These are phyloP conservation scores for Tetracentron sinense DNA, from an alignment of 164 flowering plant species.

Conservation along the genomic window DNA sequence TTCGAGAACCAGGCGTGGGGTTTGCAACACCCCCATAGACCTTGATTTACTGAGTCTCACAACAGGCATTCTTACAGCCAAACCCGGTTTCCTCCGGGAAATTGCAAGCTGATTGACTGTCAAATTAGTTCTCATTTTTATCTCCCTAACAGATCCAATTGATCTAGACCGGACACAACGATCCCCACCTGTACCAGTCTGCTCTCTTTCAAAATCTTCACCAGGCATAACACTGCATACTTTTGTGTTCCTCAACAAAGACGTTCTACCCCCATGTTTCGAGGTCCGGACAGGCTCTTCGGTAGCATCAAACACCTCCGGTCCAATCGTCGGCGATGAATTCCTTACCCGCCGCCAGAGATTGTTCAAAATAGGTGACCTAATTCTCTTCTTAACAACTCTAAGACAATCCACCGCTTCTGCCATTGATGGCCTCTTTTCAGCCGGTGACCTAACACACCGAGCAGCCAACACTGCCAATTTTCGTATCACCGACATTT, in stretches of 20 bases:
- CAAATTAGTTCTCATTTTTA: conserved; percentile 11
- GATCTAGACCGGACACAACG: conserved; percentile 43
- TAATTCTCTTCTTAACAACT: conserved; percentile 24
- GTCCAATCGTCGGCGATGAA: conserved; percentile 2
- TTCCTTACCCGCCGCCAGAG: conserved; percentile 36
- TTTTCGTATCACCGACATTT: conserved; percentile 31
- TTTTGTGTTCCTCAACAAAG: conserved; percentile 33
- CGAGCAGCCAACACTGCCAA: conserved; percentile 51
- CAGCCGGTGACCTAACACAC: conserved; percentile 56
- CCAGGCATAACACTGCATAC: conserved; percentile 46
- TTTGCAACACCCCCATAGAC: conserved; percentile 49
- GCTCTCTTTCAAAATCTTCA: conserved; percentile 16
- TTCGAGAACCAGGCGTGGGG: conserved; percentile 13
- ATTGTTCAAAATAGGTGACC: conserved; percentile 36
- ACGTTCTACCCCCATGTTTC: conserved; percentile 27
- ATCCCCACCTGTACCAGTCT: conserved; percentile 3
- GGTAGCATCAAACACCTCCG: conserved; percentile 20
- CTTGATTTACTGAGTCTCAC: conserved; percentile 56
- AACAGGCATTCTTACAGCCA: conserved; percentile 32
- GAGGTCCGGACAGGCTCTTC: conserved; percentile 23
- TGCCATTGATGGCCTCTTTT: conserved; percentile 38
- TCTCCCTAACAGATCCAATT: conserved; percentile 36
- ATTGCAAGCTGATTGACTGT: not conserved
- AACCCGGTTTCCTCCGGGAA: conserved; percentile 16
- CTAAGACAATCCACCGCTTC: conserved; percentile 39